Conservation (phyloP, 2,329 filamentous ascomycete species). For the Ascosphaera pollenicola region DNA sequence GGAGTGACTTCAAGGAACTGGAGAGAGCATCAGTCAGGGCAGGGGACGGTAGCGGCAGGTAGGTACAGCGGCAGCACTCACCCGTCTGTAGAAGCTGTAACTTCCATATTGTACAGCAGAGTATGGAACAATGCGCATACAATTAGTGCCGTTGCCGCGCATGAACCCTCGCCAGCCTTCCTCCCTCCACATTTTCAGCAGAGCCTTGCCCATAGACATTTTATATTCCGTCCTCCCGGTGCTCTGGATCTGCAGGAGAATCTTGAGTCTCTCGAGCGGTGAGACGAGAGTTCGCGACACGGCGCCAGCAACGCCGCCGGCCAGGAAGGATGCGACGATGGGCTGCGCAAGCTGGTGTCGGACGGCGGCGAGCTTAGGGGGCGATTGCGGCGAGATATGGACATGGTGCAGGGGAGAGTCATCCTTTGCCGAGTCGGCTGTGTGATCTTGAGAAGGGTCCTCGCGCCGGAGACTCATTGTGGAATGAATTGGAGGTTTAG, state of each 20-base stretch:
- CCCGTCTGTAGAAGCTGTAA: constrained; percentile 92
- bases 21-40: constrained; percentile 1
- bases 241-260: constrained; percentile 91
- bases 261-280: constrained; percentile 86
- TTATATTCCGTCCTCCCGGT: constrained; percentile 82
- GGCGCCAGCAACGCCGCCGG: constrained; percentile 79
- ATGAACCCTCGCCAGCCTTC: constrained; percentile 96
- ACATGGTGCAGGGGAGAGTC: background rate
- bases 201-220: constrained; percentile 67
- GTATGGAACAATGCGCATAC: constrained; percentile 93
- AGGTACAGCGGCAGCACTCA: constrained; percentile 17
- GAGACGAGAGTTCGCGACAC: constrained; percentile 97
- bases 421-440: background rate
- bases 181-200: constrained; percentile 89
- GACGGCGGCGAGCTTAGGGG: background rate
- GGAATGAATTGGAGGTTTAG: background rate
- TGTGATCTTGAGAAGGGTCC: background rate
- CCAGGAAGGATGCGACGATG: constrained; percentile 76
- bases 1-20: constrained; percentile 57
- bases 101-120: constrained; percentile 96
- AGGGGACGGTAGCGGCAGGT: background rate
- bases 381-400: too few relatives aligned
- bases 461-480: constrained; percentile 4
- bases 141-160: constrained; percentile 95
- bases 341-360: constrained; percentile 31